A percentile compares a stretch with the other conserved stretches of the same genome.
Evolutionary conservation across 768 basidiomycete genomes (phyloP).

Genomic region (Suillus ampliporus): DNA sequence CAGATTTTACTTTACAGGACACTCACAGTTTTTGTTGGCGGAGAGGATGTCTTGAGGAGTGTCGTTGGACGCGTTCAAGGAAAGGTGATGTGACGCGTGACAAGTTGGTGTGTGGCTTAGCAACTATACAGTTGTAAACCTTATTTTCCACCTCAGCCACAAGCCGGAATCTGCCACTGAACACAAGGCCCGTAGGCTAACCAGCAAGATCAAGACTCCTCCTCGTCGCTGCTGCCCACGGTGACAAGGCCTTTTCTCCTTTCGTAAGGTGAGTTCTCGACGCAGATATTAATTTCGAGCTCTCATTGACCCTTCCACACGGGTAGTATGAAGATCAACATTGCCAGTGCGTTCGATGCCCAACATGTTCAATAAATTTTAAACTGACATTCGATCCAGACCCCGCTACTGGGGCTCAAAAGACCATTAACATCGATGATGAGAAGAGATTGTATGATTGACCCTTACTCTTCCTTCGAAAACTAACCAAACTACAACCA

Average conservation of each 20-base stretch:
- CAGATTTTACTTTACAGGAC: conserved; percentile 21
- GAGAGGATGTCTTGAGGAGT: conserved; percentile 49
- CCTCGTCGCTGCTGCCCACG: conserved; percentile 49
- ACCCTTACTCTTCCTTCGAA: neutral
- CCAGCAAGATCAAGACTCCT: conserved; percentile 37
- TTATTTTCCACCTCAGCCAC: conserved; percentile 49
- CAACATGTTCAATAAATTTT: conserved; percentile 13
- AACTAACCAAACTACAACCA: conserved; percentile 34
- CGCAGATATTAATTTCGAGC: conserved; percentile 3
- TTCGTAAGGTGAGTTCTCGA: conserved; percentile 33
- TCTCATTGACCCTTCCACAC: conserved; percentile 2
- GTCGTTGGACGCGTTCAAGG: conserved; percentile 35
- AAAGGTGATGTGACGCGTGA: conserved; percentile 34
- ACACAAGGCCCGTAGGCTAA: conserved; percentile 29
- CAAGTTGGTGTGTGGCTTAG: conserved; percentile 46
- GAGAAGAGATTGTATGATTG: conserved; percentile 80
- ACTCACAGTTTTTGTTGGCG: conserved; percentile 43
- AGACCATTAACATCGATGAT: conserved; percentile 92
- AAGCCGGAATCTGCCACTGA: conserved; percentile 32
- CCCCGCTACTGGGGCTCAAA: conserved; percentile 97
- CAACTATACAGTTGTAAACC: conserved; percentile 68
- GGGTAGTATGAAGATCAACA: conserved; percentile 92
- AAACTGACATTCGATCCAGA: conserved; percentile 50
- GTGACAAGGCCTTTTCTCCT: conserved; percentile 43
- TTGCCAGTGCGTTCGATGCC: conserved; percentile 75